Conservation (phyloP, 495 filamentous ascomycete species). For the Chaetomium tenue region DNA sequence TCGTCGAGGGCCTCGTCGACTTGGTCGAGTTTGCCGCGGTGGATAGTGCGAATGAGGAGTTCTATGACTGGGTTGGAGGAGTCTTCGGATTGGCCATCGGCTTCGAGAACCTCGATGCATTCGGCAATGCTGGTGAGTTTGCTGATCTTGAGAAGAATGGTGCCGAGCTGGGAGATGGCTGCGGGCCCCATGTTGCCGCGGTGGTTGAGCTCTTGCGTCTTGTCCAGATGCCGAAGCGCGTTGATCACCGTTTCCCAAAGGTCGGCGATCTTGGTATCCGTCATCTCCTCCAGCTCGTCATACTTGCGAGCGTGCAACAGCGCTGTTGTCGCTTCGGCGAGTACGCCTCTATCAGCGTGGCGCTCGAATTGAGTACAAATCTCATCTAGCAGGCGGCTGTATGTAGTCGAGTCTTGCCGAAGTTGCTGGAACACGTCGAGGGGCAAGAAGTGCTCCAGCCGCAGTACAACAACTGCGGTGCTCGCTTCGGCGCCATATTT, state of each 20-base stretch:
- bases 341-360: constrained; percentile 78
- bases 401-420: constrained; percentile 78
- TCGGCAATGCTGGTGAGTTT: constrained; percentile 80
- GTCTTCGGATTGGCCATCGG: constrained; percentile 52
- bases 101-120: constrained; percentile 69
- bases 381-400: constrained; percentile 80
- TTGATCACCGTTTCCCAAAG: constrained; percentile 83
- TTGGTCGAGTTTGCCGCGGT: constrained; percentile 62
- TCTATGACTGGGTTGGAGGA: constrained; percentile 56
- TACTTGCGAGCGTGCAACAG: constrained; percentile 81
- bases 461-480: constrained; percentile 78
- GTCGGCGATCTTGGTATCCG: constrained; percentile 71
- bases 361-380: constrained; percentile 91
- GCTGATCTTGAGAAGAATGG: constrained; percentile 78
- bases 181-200: constrained; percentile 60
- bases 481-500: constrained; percentile 89
- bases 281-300: constrained; percentile 80
- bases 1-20: constrained; percentile 63
- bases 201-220: constrained; percentile 61
- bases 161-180: constrained; percentile 66
- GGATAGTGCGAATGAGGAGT: constrained; percentile 63
- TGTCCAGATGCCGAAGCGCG: constrained; percentile 63
- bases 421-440: constrained; percentile 86
- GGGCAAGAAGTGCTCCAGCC: constrained; percentile 83
- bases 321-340: constrained; percentile 79